These are phyloP conservation scores for Boletus sp. DNA, from an alignment of 768 basidiomycete genomes.

Conservation along the genomic window DNA sequence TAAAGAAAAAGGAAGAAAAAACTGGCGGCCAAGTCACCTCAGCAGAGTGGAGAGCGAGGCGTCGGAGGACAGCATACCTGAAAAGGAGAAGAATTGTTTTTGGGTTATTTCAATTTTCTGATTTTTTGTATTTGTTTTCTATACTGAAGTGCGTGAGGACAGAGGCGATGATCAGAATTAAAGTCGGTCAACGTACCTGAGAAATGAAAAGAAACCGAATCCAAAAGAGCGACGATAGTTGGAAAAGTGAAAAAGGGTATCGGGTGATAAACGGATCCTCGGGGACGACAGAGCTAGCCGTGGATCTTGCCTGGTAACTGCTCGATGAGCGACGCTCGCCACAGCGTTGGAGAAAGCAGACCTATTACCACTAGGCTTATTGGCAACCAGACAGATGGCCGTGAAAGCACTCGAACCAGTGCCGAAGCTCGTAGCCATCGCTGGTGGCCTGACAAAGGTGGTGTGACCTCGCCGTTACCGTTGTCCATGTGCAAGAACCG, in stretches of 20 bases:
- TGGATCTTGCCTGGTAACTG: not conserved
- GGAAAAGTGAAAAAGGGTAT: constrained; percentile 8
- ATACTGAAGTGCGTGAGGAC: not conserved
- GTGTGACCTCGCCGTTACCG: too few relatives aligned
- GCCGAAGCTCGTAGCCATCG: too few relatives aligned
- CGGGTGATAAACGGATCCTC: constrained; percentile 1
- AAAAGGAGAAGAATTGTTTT: not conserved
- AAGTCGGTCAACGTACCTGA: not conserved
- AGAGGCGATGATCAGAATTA: too few relatives aligned
- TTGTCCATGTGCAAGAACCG: too few relatives aligned
- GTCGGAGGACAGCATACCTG: too few relatives aligned
- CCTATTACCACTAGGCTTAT: not conserved
- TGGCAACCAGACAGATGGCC: not conserved
- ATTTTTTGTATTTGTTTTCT: constrained; percentile 3
- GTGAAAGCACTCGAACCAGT: too few relatives aligned
- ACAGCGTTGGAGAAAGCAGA: not conserved
- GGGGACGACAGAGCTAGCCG: not conserved
- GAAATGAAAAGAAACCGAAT: not conserved
- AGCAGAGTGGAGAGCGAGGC: too few relatives aligned
- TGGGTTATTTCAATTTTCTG: not conserved
- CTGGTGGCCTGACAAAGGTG: too few relatives aligned
- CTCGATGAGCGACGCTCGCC: not conserved
- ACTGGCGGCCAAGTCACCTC: too few relatives aligned
- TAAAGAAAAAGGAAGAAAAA: too few relatives aligned
- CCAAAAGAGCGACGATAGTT: not conserved